phyloP scores from a whole-genome alignment of 345 rosid species.

The Aquilaria sinensis region DNA sequence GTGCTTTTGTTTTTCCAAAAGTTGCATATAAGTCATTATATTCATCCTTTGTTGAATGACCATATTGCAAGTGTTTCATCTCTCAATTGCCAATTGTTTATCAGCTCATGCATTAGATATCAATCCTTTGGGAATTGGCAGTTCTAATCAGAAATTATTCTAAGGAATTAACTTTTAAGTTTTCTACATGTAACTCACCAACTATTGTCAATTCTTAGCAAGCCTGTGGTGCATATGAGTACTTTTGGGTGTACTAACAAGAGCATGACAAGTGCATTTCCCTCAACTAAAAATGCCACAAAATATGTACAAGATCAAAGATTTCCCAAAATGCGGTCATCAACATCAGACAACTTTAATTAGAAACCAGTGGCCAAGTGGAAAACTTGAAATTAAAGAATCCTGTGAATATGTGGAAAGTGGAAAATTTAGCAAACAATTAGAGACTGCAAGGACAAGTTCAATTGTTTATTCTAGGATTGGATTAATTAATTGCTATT shows the following conservation, averaged over 20 bases:
- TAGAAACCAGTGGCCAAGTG: conserved; percentile 18
- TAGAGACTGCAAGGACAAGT: conserved; percentile 19
- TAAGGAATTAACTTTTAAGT: conserved; percentile 9
- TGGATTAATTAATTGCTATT: background rate
- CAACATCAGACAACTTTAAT: background rate
- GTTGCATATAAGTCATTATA: background rate
- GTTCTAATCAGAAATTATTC: background rate
- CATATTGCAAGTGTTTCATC: conserved; percentile 13
- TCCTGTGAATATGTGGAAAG: conserved; percentile 8
- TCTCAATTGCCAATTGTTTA: background rate
- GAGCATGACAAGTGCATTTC: conserved; percentile 10
- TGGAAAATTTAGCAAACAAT: conserved; percentile 6
- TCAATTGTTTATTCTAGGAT: background rate
- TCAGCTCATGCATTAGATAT: background rate
- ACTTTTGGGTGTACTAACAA: conserved; percentile 20
- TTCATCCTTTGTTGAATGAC: background rate
- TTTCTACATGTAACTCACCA: conserved; percentile 40
- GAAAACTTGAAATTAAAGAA: conserved; percentile 16
- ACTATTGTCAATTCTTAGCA: conserved; percentile 61
- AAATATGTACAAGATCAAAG: conserved; percentile 19
- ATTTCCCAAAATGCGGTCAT: conserved; percentile 6
- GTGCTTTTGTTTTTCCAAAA: background rate
- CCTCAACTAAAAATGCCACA: conserved; percentile 20
- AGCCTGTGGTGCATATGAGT: conserved; percentile 23
- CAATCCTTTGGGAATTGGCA: background rate